These are phyloP conservation scores for Cercospora sp. DNA, from an alignment of 2,329 filamentous ascomycete species.

Conservation along the genomic window DNA sequence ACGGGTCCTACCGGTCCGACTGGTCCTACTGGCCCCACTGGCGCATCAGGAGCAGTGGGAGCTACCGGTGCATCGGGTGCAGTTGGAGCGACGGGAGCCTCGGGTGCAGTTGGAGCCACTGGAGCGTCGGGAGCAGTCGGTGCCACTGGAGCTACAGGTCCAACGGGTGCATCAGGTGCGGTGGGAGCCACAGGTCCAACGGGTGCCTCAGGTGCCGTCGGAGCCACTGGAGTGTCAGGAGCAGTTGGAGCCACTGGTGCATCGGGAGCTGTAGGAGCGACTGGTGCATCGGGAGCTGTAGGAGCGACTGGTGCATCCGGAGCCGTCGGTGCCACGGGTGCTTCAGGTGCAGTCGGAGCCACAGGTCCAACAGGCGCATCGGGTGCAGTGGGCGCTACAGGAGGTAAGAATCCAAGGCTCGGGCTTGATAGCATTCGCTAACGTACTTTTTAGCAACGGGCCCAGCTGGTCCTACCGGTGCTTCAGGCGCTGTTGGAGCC, in stretches of 20 bases:
- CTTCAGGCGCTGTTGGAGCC: neutral
- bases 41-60: neutral
- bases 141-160: neutral
- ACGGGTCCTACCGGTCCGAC: constrained; percentile 16
- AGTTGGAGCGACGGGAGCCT: neutral
- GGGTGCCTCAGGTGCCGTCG: neutral
- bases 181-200: neutral
- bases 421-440: too few species aligned
- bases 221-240: neutral
- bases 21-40: constrained; percentile 4
- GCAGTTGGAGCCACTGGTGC: neutral
- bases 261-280: neutral
- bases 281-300: neutral
- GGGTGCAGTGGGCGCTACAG: neutral
- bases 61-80: neutral
- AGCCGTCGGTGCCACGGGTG: neutral
- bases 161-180: neutral
- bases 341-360: neutral
- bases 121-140: neutral
- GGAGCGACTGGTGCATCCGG: too few species aligned
- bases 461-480: neutral
- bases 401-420: neutral
- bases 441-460: neutral
- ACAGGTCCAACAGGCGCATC: neutral
- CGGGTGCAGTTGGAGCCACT: neutral